These are phyloP conservation scores for Saccharum officinarum DNA, from an alignment of 176 grass and related monocot genomes.

Conservation along the genomic window DNA sequence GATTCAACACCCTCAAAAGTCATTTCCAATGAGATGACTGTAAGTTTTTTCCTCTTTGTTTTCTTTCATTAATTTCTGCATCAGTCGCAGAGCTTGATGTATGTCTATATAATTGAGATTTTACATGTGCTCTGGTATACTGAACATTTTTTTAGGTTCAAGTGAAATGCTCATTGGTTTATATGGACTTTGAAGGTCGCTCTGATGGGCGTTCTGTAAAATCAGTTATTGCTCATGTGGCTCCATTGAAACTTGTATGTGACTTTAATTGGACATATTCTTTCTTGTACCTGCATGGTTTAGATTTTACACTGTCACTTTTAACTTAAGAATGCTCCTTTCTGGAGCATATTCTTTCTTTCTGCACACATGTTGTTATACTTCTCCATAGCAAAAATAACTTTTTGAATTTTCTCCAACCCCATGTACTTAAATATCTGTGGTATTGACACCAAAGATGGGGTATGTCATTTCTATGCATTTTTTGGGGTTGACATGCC, in stretches of 20 bases:
- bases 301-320: conserved; percentile 22
- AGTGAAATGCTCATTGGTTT: conserved; percentile 87
- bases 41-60: conserved; percentile 45
- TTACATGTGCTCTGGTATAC: neutral
- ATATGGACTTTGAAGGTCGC: conserved; percentile 99
- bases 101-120: neutral
- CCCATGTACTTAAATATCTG: neutral
- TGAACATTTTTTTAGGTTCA: conserved; percentile 66
- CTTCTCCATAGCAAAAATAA: conserved; percentile 9
- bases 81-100: neutral
- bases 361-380: neutral
- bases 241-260: conserved; percentile 94
- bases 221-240: conserved; percentile 89
- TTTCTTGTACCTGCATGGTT: conserved; percentile 9
- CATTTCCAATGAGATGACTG: conserved; percentile 79
- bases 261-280: neutral
- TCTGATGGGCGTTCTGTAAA: conserved; percentile 94
- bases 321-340: conserved; percentile 16
- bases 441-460: conserved; percentile 1
- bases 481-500: neutral
- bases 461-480: conserved; percentile 25
- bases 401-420: conserved; percentile 1
- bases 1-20: conserved; percentile 94
- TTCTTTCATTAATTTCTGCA: conserved; percentile 11
- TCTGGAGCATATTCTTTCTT: conserved; percentile 2